These are phyloP conservation scores for Pseudogymnoascus sp. DNA, from an alignment of 2,329 filamentous ascomycete genomes.

Conservation along the genomic window DNA sequence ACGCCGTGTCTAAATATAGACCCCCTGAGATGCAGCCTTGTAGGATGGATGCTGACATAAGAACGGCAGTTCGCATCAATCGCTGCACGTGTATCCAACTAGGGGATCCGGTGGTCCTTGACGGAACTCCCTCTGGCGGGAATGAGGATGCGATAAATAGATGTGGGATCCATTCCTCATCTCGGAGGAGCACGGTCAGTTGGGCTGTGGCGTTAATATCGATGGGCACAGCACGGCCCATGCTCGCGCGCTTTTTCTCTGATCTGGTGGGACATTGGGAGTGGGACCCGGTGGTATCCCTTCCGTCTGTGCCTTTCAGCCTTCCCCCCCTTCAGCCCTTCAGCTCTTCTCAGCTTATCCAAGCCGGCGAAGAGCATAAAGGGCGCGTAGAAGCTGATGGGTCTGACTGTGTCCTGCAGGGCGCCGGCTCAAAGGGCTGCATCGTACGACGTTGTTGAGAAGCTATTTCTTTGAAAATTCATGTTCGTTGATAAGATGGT, in stretches of 20 bases:
- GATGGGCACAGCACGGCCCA: constrained; percentile 1
- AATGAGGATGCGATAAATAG: constrained; percentile 1
- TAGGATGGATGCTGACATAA: constrained; percentile 5
- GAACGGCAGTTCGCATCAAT: constrained; percentile 3
- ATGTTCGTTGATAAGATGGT: not conserved
- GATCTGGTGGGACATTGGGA: constrained; percentile 4
- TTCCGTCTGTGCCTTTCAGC: not conserved
- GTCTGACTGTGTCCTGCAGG: constrained; percentile 3
- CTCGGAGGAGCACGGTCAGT: constrained; percentile 1
- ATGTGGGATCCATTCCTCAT: constrained; percentile 7
- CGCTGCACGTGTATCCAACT: constrained; percentile 8
- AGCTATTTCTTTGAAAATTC: constrained; percentile 1
- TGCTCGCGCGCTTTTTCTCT: constrained; percentile 5
- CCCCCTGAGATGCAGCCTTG: not conserved
- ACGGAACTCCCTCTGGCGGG: not conserved
- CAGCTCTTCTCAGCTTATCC: constrained; percentile 5
- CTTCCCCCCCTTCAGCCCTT: not conserved
- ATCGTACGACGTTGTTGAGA: not conserved
- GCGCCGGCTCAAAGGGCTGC: not conserved
- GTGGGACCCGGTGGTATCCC: not conserved
- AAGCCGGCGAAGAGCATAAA: not conserved
- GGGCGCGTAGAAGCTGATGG: not conserved
- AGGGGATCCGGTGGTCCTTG: constrained; percentile 4
- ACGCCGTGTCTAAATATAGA: not conserved
- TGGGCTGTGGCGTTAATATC: constrained; percentile 9